A percentile compares a stretch with the other conserved stretches of the same genome.
These are phyloP conservation scores for Fusarium xylarioides DNA, from an alignment of 2,329 filamentous ascomycete genomes.

Conservation along the genomic window DNA sequence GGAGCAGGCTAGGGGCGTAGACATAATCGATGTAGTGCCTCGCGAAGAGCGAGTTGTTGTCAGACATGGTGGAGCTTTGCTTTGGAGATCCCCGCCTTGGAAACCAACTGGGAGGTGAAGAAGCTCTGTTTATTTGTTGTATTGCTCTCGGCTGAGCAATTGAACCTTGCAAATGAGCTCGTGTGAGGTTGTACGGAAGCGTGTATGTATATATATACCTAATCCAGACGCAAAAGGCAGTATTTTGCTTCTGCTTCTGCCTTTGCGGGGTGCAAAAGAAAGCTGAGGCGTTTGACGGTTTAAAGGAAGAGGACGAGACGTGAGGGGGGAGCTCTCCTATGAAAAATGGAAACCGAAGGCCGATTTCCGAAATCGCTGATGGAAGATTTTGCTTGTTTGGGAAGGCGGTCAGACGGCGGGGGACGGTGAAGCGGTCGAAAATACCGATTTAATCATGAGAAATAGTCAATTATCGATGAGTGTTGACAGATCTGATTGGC, in stretches of 20 bases:
- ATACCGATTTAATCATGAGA: conserved; percentile 9
- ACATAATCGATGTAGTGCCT: conserved; percentile 79
- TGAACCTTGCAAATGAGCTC: conserved; percentile 6
- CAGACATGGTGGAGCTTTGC: conserved; percentile 30
- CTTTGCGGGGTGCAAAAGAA: conserved; percentile 7
- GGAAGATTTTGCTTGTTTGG: conserved; percentile 16
- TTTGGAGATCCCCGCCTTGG: conserved; percentile 30
- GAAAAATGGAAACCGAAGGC: conserved; percentile 28
- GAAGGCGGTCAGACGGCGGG: conserved; percentile 27
- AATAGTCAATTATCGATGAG: background rate
- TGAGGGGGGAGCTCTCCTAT: conserved; percentile 26
- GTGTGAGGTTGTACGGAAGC: background rate
- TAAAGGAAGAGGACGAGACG: conserved; percentile 14
- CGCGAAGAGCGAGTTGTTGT: conserved; percentile 53
- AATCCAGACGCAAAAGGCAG: background rate
- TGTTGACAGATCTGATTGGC: conserved; percentile 6
- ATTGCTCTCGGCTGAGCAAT: conserved; percentile 14
- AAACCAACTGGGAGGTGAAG: conserved; percentile 19
- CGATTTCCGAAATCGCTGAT: conserved; percentile 22
- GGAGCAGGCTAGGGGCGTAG: conserved; percentile 82
- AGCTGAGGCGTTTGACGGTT: conserved; percentile 20
- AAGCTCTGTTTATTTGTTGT: conserved; percentile 9
- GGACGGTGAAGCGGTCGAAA: conserved; percentile 16
- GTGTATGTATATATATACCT: conserved; percentile 8
- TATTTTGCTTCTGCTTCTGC: background rate